Evolutionary conservation across 495 filamentous ascomycete species (phyloP).

Genomic region (Hyaloscypha hepaticicola): DNA sequence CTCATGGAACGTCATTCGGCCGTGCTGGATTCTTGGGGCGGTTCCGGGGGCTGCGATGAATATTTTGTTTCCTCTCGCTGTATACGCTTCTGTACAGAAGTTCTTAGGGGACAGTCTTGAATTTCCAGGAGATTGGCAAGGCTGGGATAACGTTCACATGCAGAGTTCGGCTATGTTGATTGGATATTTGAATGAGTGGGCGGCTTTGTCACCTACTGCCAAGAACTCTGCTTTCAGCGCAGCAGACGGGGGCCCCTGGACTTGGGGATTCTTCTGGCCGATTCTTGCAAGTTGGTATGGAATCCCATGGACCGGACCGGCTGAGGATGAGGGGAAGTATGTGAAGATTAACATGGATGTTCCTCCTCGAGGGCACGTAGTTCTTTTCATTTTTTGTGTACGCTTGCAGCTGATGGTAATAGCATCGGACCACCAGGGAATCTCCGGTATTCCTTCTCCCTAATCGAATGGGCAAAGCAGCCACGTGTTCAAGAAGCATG

Average conservation of each 20-base stretch:
- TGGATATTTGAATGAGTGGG: constrained; percentile 52
- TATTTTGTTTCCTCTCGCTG: constrained; percentile 43
- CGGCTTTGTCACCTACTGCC: constrained; percentile 38
- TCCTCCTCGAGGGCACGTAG: neutral
- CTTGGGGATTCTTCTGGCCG: constrained; percentile 48
- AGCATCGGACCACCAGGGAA: constrained; percentile 39
- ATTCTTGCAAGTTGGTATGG: constrained; percentile 45
- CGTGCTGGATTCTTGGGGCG: constrained; percentile 48
- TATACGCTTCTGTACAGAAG: constrained; percentile 47
- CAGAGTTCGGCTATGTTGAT: constrained; percentile 45
- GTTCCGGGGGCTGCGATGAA: constrained; percentile 54
- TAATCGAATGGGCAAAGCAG: constrained; percentile 45
- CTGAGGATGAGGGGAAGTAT: constrained; percentile 25
- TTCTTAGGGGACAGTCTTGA: constrained; percentile 38
- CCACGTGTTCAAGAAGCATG: constrained; percentile 45
- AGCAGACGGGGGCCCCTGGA: constrained; percentile 42
- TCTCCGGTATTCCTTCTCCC: constrained; percentile 38
- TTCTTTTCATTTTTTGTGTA: neutral
- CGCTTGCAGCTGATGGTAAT: constrained; percentile 9
- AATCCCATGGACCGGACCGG: constrained; percentile 19
- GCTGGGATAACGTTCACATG: constrained; percentile 42
- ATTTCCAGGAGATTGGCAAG: constrained; percentile 42
- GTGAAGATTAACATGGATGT: constrained; percentile 15
- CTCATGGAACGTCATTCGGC: constrained; percentile 41
- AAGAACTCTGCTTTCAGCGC: constrained; percentile 48